Percentiles rank a stretch among this genome's conserved stretches.
These are phyloP conservation scores for Penicillium chermesinum DNA, from an alignment of 495 filamentous ascomycete genomes.

Conservation along the genomic window DNA sequence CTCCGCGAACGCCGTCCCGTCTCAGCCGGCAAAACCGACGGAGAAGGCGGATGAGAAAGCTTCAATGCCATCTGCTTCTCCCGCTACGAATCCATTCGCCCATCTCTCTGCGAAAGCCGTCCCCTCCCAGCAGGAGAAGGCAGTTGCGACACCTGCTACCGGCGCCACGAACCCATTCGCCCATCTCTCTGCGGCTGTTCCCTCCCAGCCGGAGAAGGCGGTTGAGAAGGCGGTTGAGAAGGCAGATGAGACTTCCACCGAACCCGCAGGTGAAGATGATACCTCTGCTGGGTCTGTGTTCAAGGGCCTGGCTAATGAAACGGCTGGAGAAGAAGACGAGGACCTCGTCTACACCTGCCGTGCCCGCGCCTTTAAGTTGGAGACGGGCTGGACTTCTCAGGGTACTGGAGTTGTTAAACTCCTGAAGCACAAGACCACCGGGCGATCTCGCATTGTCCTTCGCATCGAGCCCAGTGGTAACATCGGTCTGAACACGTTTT, in stretches of 20 bases:
- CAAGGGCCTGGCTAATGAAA: slow-evolving; percentile 54
- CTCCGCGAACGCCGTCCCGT: too few species aligned
- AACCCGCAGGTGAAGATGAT: slow-evolving; percentile 54
- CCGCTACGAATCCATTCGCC: not conserved
- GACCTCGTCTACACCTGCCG: slow-evolving; percentile 56
- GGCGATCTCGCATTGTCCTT: slow-evolving; percentile 57
- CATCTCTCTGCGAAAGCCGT: not conserved
- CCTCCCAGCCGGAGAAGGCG: slow-evolving; percentile 22
- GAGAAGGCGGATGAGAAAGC: slow-evolving; percentile 38
- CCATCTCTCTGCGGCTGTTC: slow-evolving; percentile 28
- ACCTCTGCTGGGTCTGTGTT: slow-evolving; percentile 48
- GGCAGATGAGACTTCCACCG: too few species aligned
- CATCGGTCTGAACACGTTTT: slow-evolving; percentile 59
- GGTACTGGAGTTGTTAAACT: slow-evolving; percentile 63
- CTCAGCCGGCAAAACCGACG: too few species aligned
- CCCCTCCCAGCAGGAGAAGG: not conserved
- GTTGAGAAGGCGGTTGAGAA: slow-evolving; percentile 47
- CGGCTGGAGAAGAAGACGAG: slow-evolving; percentile 67
- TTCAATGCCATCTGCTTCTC: not conserved
- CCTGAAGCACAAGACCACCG: slow-evolving; percentile 60
- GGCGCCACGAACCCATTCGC: slow-evolving; percentile 21
- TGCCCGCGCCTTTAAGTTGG: slow-evolving; percentile 56
- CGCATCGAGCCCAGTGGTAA: slow-evolving; percentile 66
- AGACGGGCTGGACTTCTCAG: slow-evolving; percentile 48
- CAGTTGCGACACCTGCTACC: too few species aligned